These are phyloP conservation scores for Boletus bicolor DNA, from an alignment of 768 basidiomycete species.

Conservation along the genomic window DNA sequence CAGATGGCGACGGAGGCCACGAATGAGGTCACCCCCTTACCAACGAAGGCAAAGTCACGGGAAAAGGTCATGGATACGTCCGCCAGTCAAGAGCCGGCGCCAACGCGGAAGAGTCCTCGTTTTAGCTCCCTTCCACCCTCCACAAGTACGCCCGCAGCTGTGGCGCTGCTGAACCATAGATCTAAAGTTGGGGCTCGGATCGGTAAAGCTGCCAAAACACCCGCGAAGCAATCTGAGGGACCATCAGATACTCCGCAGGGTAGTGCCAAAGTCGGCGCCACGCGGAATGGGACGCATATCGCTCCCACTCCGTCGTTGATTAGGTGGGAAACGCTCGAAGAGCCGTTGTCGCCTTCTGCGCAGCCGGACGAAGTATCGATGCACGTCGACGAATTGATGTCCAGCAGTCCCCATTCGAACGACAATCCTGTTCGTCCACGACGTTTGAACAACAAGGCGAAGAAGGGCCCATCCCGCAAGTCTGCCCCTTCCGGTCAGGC, in stretches of 20 bases:
- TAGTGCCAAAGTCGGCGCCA: neutral
- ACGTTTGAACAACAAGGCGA: conserved; percentile 12
- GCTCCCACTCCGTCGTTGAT: conserved; percentile 12
- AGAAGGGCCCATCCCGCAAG: neutral
- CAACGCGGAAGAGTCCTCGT: conserved; percentile 22
- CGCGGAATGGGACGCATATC: neutral
- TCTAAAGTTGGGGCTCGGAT: neutral
- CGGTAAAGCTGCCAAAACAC: conserved; percentile 9
- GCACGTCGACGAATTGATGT: conserved; percentile 32
- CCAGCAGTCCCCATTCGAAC: conserved; percentile 29
- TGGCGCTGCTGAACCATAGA: neutral
- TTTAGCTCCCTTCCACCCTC: conserved; percentile 4
- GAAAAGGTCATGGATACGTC: conserved; percentile 16
- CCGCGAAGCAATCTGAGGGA: conserved; percentile 8
- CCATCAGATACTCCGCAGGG: neutral
- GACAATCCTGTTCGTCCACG: neutral
- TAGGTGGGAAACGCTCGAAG: conserved; percentile 32
- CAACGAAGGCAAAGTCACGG: conserved; percentile 16
- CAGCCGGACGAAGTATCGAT: conserved; percentile 27
- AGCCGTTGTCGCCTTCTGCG: conserved; percentile 26
- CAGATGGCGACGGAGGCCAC: conserved; percentile 17
- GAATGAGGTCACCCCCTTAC: conserved; percentile 22
- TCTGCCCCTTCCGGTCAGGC: neutral
- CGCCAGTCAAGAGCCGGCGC: conserved; percentile 21
- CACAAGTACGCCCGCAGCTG: conserved; percentile 7